These are phyloP conservation scores for Vaccinium macrocarpon DNA, from an alignment of 148 eudicot genomes.

Conservation along the genomic window DNA sequence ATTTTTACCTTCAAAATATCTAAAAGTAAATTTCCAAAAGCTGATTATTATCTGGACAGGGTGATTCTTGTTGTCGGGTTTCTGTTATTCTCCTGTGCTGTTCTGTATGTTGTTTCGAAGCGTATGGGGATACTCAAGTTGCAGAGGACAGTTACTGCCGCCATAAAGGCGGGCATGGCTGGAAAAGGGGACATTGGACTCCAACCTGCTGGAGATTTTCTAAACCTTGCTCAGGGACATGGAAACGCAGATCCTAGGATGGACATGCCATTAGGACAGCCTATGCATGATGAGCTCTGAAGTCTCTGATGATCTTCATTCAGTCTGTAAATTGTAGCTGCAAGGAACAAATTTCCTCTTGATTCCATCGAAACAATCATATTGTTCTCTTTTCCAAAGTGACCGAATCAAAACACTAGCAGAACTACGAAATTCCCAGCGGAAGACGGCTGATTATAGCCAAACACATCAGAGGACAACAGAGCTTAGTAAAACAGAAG, in stretches of 20 bases:
- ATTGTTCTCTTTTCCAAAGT: not conserved
- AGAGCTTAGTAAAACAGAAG: not conserved
- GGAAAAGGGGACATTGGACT: constrained; percentile 35
- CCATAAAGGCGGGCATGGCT: constrained; percentile 69
- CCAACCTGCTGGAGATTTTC: constrained; percentile 25
- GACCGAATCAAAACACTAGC: not conserved
- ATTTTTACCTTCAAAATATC: not conserved
- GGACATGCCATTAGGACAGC: constrained; percentile 43
- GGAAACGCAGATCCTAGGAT: constrained; percentile 40
- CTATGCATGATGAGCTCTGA: constrained; percentile 83
- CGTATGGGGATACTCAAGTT: constrained; percentile 82
- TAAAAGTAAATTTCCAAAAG: constrained; percentile 7
- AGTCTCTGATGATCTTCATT: constrained; percentile 10
- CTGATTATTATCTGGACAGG: constrained; percentile 39
- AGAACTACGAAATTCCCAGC: not conserved
- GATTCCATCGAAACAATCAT: not conserved
- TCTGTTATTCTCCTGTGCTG: constrained; percentile 67
- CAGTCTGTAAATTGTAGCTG: not conserved
- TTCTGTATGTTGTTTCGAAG: constrained; percentile 90
- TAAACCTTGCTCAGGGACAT: constrained; percentile 31
- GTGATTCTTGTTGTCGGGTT: constrained; percentile 58
- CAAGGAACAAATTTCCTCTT: not conserved
- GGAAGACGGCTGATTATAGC: not conserved
- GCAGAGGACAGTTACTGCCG: constrained; percentile 63
- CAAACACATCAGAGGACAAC: not conserved